Base-by-base conservation (phyloP, 441 rosid species). In the Biscutella auriculata region DNA sequence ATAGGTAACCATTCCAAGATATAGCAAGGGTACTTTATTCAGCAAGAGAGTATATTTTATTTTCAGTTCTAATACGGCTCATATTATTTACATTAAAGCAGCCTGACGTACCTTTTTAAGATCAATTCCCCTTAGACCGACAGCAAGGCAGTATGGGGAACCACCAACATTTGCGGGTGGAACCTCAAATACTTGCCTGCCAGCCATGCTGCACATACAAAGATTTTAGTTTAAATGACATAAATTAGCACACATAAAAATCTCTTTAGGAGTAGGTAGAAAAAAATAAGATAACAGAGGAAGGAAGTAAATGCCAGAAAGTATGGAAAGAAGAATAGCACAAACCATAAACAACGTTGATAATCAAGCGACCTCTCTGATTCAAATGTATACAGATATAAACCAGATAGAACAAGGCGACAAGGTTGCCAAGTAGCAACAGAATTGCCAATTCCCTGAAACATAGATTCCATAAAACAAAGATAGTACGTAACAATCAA, bases 351-450 rank as follows among this genome's bases (percentile, higher is more conserved):
- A 76, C 80, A 80, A 60, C 97, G 89, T 76, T 78, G 95, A 76
- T 86, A 83, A 74, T 68, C 80, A 60, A 69, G 87, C 49, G 97
- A 86, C 72, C 72, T 84, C 50, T 78, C 85, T 65, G 95, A 88
- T 76, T 94, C 97, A 74, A 82, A 76, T 59, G 80, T 77, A 77
- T 94, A 88, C 34, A 94, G 82, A 79, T 85, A 80, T 45, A 76
- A 71, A 71, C 99, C 95, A 71, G 95, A 94, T 65, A 94, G 73
- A 48, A 79, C 84, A 71, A 94, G 83, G 81, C 76, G 89, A 76
- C 99, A 90, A 33, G 85, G 79, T 68, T 94, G 96, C 99, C 97
- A 94, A 27, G 85, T 76, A 62, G 99, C 95, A 73, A 88, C 75
- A 21, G 95, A 84, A 72, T 94, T 83, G 47, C 97, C 99, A 73